These are phyloP conservation scores for Nepenthes gracilis DNA, from an alignment of 148 eudicot species.

Conservation along the genomic window DNA sequence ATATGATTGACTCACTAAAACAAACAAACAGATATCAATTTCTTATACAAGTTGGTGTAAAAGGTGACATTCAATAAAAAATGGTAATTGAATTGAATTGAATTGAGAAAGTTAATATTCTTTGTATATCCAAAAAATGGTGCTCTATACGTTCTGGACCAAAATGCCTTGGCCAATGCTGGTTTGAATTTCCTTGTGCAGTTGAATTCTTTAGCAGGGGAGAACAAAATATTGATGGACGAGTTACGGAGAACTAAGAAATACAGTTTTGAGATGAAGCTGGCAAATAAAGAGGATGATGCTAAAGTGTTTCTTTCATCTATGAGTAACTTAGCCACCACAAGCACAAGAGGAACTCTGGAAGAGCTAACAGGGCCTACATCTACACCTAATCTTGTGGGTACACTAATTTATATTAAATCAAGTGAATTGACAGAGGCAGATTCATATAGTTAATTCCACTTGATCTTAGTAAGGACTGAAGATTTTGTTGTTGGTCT, in stretches of 20 bases:
- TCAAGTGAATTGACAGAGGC: no score
- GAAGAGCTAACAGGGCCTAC: constrained; percentile 16
- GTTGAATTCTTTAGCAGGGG: constrained; percentile 47
- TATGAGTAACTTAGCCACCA: constrained; percentile 8
- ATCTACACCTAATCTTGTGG: constrained; percentile 36
- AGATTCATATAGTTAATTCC: no score
- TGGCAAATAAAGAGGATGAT: constrained; percentile 9
- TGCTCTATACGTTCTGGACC: not conserved
- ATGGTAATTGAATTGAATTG: not conserved
- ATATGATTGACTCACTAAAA: no score
- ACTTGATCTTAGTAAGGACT: no score
- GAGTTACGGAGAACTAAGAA: constrained; percentile 37
- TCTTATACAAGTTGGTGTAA: no score
- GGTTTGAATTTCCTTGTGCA: constrained; percentile 20
- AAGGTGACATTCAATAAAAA: not conserved
- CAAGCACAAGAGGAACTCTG: constrained; percentile 7
- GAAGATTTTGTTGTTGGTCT: no score
- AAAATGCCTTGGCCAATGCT: not conserved
- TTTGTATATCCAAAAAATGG: not conserved
- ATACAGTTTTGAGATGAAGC: constrained; percentile 8
- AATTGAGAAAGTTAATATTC: not conserved
- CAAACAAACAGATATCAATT: no score
- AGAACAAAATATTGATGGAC: constrained; percentile 48
- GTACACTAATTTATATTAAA: not conserved
- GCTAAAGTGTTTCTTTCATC: constrained; percentile 10